Evolutionary conservation across 2,329 filamentous ascomycete genomes (phyloP).

Genomic region (Raffaelea deltoideospora): DNA sequence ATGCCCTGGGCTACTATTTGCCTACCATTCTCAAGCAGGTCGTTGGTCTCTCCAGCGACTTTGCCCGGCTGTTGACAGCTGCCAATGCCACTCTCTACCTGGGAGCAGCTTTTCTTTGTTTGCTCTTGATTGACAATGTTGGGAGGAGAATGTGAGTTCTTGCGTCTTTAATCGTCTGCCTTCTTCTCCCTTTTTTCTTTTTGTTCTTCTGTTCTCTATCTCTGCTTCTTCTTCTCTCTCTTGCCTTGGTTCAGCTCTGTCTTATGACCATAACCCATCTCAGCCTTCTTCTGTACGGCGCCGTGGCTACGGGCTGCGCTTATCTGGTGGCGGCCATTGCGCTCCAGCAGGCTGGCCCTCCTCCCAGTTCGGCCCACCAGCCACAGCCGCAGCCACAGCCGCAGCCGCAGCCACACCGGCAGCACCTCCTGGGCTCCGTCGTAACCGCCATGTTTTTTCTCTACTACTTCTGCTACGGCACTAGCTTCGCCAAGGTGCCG

Average conservation of each 20-base stretch:
- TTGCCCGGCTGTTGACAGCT: slow-evolving; percentile 38
- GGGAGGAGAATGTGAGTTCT: slow-evolving; percentile 20
- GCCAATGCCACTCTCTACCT: slow-evolving; percentile 29
- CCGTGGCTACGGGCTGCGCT: slow-evolving; percentile 18
- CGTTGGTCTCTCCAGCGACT: slow-evolving; percentile 35
- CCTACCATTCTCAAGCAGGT: slow-evolving; percentile 40
- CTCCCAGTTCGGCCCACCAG: background rate
- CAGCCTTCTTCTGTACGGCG: slow-evolving; percentile 24
- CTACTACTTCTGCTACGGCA: slow-evolving; percentile 26
- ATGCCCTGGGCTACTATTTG: slow-evolving; percentile 28
- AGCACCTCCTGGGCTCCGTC: slow-evolving; percentile 16
- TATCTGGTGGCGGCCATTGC: slow-evolving; percentile 3
- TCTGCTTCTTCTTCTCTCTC: too few species aligned
- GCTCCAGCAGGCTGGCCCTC: background rate
- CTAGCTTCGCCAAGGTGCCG: slow-evolving; percentile 21
- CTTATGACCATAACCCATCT: background rate
- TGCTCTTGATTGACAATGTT: slow-evolving; percentile 24
- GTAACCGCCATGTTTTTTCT: slow-evolving; percentile 27
- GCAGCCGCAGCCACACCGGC: background rate
- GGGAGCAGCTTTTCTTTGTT: slow-evolving; percentile 18
- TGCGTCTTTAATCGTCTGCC: too few species aligned
- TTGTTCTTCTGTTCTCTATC: slow-evolving; percentile 19
- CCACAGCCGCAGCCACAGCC: too few species aligned
- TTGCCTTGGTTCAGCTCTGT: background rate
- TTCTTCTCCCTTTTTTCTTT: background rate